Conservation (phyloP, 2,329 filamentous ascomycete species). For the Aspergillus neoniger region DNA sequence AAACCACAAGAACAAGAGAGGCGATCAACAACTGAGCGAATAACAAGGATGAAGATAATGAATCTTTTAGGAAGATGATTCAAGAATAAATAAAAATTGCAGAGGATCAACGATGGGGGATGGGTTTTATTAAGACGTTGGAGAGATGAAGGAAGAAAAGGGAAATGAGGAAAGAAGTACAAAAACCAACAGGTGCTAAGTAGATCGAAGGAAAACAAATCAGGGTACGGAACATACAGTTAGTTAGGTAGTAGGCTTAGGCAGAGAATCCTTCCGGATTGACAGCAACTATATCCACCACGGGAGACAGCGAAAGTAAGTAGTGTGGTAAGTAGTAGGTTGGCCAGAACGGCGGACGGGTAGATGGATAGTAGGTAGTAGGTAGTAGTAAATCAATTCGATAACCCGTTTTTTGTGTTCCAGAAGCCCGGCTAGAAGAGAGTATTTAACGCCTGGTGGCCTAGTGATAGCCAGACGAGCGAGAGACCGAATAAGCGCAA, state of each 20-base stretch:
- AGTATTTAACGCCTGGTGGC: conserved; percentile 8
- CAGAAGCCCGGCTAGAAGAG: conserved; percentile 8
- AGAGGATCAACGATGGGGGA: too few species aligned
- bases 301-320: not conserved
- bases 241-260: conserved; percentile 5
- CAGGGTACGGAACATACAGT: conserved; percentile 8
- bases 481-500: conserved; percentile 5
- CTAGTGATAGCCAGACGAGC: not conserved
- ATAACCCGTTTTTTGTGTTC: not conserved
- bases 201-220: conserved; percentile 4
- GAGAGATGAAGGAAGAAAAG: not conserved
- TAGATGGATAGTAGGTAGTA: not conserved
- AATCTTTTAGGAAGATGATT: not conserved
- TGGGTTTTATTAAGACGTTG: too few species aligned
- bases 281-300: conserved; percentile 8
- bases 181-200: not conserved
- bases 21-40: not conserved
- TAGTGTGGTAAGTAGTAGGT: not conserved
- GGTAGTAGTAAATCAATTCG: not conserved
- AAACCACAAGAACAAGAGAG: too few species aligned
- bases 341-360: not conserved
- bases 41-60: not conserved
- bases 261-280: conserved; percentile 3
- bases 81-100: too few species aligned
- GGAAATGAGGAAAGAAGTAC: not conserved